Percentiles rank a stretch among this genome's conserved stretches.
These are phyloP conservation scores for Stachybotrys echinatus DNA, from an alignment of 2,329 filamentous ascomycete species.

Conservation along the genomic window DNA sequence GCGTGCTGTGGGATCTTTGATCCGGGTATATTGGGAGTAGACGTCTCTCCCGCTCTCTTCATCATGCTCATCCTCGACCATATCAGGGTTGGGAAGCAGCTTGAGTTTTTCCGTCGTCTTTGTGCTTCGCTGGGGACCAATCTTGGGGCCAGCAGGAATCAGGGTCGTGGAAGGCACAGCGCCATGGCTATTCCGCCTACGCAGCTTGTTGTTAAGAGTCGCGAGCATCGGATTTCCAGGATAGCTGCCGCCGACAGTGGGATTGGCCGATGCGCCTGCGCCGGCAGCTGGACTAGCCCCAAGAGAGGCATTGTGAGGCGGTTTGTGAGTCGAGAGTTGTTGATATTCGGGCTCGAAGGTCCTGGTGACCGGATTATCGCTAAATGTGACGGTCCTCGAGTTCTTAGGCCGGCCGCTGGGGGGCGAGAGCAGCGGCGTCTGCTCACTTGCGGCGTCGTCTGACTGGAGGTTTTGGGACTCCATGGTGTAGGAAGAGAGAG, in stretches of 20 bases:
- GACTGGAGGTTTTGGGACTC: constrained; percentile 16
- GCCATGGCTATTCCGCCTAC: constrained; percentile 79
- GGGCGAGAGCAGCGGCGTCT: constrained; percentile 28
- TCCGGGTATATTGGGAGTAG: constrained; percentile 95
- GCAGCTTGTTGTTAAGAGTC: constrained; percentile 80
- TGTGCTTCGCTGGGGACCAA: constrained; percentile 90
- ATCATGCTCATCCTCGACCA: constrained; percentile 69
- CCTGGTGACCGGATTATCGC: constrained; percentile 60
- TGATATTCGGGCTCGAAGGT: constrained; percentile 47
- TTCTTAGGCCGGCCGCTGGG: constrained; percentile 34
- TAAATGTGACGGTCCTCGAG: constrained; percentile 70
- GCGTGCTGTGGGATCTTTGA: constrained; percentile 91
- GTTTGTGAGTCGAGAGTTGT: constrained; percentile 9
- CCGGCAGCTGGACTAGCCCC: constrained; percentile 2
- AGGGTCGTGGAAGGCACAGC: constrained; percentile 29
- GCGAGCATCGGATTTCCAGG: constrained; percentile 59
- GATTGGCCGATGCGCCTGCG: constrained; percentile 18
- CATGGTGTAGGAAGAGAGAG: constrained; percentile 5
- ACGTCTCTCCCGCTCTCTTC: constrained; percentile 93
- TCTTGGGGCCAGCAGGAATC: constrained; percentile 53
- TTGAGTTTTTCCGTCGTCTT: constrained; percentile 97
- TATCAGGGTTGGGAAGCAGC: constrained; percentile 85
- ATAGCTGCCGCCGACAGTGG: constrained; percentile 14
- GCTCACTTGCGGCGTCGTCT: constrained; percentile 20
- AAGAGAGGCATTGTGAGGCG: constrained; percentile 8